A percentile compares a stretch with the other conserved stretches of the same genome.
Evolutionary conservation across 768 basidiomycete species (phyloP).

Genomic region (Lentinula sp.): DNA sequence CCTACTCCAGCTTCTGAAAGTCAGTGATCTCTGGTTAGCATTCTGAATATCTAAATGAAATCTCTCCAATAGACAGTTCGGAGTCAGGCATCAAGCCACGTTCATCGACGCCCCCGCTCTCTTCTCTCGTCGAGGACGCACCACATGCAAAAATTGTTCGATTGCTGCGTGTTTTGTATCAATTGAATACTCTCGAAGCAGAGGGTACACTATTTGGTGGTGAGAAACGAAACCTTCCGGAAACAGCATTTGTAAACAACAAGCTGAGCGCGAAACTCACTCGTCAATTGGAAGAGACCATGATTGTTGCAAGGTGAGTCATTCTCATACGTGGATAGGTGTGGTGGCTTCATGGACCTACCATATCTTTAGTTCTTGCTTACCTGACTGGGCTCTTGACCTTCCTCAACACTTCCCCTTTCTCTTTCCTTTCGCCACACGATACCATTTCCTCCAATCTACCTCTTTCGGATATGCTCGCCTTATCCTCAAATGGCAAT

Average conservation of each 20-base stretch:
- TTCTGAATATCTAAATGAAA: neutral
- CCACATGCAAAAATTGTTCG: slow-evolving; percentile 88
- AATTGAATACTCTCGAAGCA: slow-evolving; percentile 68
- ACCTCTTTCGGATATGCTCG: slow-evolving; percentile 98
- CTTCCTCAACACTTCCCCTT: slow-evolving; percentile 96
- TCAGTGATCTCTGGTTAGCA: slow-evolving; percentile 23
- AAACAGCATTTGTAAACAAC: slow-evolving; percentile 92
- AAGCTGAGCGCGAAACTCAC: slow-evolving; percentile 98
- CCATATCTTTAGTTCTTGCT: slow-evolving; percentile 63
- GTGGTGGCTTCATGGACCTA: neutral
- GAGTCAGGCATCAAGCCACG: slow-evolving; percentile 45
- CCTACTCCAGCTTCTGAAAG: slow-evolving; percentile 62
- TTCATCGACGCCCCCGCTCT: slow-evolving; percentile 61
- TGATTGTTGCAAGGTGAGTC: slow-evolving; percentile 93
- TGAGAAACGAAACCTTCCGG: slow-evolving; percentile 57
- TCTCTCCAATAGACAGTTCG: slow-evolving; percentile 24
- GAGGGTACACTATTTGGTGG: slow-evolving; percentile 49
- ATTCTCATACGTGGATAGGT: neutral
- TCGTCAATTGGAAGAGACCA: slow-evolving; percentile 93
- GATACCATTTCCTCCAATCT: slow-evolving; percentile 95
- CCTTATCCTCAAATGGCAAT: slow-evolving; percentile 92
- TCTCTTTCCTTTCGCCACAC: slow-evolving; percentile 97
- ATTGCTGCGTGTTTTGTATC: slow-evolving; percentile 81
- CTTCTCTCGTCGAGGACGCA: slow-evolving; percentile 79
- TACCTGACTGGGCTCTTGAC: slow-evolving; percentile 97